A percentile compares a stretch with the other conserved stretches of the same genome.
Evolutionary conservation across 164 flowering plant species (phyloP).

Genomic region (Buxus sempervirens): DNA sequence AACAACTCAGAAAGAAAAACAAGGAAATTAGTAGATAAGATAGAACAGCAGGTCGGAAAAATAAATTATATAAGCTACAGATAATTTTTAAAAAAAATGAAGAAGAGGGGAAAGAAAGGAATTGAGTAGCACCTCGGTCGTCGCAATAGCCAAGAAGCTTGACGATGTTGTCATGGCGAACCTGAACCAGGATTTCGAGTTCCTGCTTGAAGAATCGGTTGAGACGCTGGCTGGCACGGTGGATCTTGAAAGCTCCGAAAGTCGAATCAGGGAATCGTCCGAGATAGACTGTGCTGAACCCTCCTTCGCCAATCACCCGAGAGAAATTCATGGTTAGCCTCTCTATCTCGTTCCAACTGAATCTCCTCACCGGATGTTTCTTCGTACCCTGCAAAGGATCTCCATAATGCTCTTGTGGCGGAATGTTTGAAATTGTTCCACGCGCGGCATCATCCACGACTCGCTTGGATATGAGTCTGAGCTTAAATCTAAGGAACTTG

Average conservation of each 20-base stretch:
- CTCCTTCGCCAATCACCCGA: constrained; percentile 59
- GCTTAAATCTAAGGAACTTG: constrained; percentile 20
- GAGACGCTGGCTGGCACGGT: constrained; percentile 47
- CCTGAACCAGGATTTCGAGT: constrained; percentile 42
- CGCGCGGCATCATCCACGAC: constrained; percentile 12
- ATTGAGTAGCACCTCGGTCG: constrained; percentile 33
- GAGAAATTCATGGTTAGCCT: constrained; percentile 39
- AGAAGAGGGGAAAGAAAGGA: neutral
- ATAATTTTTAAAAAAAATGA: too few species aligned
- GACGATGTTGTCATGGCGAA: constrained; percentile 56
- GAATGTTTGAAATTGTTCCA: neutral
- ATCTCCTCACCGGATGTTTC: constrained; percentile 26
- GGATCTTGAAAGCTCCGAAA: constrained; percentile 57
- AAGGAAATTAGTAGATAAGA: neutral
- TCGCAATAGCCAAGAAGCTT: constrained; percentile 64
- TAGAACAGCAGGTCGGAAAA: neutral
- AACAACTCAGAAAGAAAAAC: neutral
- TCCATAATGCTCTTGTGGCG: neutral
- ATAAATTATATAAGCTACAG: too few species aligned
- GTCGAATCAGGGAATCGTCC: constrained; percentile 33
- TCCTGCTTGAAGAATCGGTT: constrained; percentile 54
- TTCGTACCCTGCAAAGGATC: neutral
- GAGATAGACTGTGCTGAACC: constrained; percentile 69
- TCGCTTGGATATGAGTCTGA: constrained; percentile 15
- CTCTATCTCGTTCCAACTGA: constrained; percentile 54